Evolutionary conservation across 768 basidiomycete genomes (phyloP).

Genomic region (Xanthoconium stramineum): DNA sequence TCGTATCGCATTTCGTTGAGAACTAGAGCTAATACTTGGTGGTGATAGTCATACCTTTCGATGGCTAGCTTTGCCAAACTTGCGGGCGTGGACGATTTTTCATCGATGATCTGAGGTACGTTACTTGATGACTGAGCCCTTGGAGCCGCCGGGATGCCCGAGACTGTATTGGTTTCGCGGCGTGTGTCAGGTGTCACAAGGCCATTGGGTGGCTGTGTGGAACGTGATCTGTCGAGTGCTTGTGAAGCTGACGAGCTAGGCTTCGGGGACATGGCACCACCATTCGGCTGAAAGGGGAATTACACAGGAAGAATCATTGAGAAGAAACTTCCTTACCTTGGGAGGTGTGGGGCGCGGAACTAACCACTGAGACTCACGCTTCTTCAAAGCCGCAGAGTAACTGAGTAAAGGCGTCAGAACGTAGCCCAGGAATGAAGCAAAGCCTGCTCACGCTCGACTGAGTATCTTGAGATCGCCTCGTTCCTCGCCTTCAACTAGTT

Average conservation of each 20-base stretch:
- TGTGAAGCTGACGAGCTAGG: conserved; percentile 26
- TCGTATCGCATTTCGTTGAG: conserved; percentile 5
- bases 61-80: conserved; percentile 55
- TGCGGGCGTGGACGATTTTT: conserved; percentile 30
- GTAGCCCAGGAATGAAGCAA: neutral
- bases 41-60: conserved; percentile 50
- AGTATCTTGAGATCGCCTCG: conserved; percentile 83
- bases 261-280: conserved; percentile 28
- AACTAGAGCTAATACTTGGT: neutral
- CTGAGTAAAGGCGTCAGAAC: conserved; percentile 33
- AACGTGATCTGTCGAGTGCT: conserved; percentile 31
- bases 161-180: conserved; percentile 28
- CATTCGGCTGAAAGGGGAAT: conserved; percentile 22
- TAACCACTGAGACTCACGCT: conserved; percentile 60
- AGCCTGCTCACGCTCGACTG: conserved; percentile 60
- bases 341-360: conserved; percentile 26
- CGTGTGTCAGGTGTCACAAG: conserved; percentile 34
- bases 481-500: conserved; percentile 69
- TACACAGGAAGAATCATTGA: neutral
- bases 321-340: conserved; percentile 30
- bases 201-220: conserved; percentile 39
- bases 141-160: conserved; percentile 43
- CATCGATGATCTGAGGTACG: conserved; percentile 22
- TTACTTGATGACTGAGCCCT: conserved; percentile 49
- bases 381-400: conserved; percentile 73